These are phyloP conservation scores for Termitomyces sp. DNA, from an alignment of 768 basidiomycete species.

Conservation along the genomic window DNA sequence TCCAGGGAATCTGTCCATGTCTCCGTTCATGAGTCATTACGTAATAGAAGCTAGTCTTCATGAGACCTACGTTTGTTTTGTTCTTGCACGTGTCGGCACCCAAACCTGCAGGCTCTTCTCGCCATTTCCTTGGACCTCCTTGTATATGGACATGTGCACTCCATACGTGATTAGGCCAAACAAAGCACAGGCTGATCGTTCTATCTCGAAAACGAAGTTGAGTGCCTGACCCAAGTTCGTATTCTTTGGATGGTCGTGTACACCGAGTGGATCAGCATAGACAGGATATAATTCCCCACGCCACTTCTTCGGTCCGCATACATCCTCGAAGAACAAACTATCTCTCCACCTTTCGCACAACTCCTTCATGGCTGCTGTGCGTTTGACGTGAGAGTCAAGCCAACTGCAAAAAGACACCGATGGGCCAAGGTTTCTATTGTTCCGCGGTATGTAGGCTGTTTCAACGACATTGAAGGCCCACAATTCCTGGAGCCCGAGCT, in stretches of 20 bases:
- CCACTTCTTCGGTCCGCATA: constrained; percentile 80
- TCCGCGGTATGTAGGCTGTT: constrained; percentile 15
- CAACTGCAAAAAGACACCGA: constrained; percentile 47
- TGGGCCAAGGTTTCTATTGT: constrained; percentile 21
- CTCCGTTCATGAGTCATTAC: background rate
- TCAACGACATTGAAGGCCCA: constrained; percentile 38
- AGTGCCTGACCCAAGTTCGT: constrained; percentile 26
- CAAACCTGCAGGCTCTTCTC: constrained; percentile 56
- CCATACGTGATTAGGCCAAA: constrained; percentile 92
- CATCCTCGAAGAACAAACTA: constrained; percentile 49
- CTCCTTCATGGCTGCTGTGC: constrained; percentile 57
- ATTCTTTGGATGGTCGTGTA: constrained; percentile 39
- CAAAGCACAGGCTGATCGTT: constrained; percentile 81
- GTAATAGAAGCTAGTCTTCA: background rate
- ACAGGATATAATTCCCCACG: constrained; percentile 79
- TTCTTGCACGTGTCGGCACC: constrained; percentile 81
- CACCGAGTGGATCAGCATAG: constrained; percentile 65
- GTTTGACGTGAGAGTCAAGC: constrained; percentile 50
- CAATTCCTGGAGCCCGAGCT: constrained; percentile 24
- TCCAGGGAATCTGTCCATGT: constrained; percentile 40
- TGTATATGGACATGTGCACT: constrained; percentile 82
- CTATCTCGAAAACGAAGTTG: constrained; percentile 85
- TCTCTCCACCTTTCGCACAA: constrained; percentile 78
- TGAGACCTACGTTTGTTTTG: constrained; percentile 80
- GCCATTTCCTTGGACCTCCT: constrained; percentile 32